These are phyloP conservation scores for Aspergillus vadensis DNA, from an alignment of 2,329 filamentous ascomycete species.

Conservation along the genomic window DNA sequence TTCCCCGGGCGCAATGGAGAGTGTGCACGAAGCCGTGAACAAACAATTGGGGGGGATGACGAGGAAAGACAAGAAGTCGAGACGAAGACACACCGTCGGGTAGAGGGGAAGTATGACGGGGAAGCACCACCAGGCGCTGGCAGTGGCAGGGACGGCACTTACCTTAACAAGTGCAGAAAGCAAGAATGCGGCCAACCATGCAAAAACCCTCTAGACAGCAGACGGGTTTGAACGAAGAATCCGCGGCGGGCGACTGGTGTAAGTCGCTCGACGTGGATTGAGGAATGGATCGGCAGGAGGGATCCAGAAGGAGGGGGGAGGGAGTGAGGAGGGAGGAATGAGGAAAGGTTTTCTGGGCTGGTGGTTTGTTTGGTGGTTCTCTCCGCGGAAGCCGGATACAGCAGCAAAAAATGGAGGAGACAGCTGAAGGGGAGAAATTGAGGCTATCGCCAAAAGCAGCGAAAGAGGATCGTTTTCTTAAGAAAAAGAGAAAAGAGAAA, in stretches of 20 bases:
- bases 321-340: constrained; percentile 5
- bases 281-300: constrained; percentile 44
- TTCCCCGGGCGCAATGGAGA: constrained; percentile 3
- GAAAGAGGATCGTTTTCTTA: not conserved
- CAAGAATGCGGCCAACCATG: constrained; percentile 27
- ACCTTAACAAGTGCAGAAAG: constrained; percentile 17
- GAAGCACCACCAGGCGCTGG: constrained; percentile 3
- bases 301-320: constrained; percentile 22
- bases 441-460: constrained; percentile 7
- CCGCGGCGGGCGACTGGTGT: constrained; percentile 12
- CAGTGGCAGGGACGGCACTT: constrained; percentile 6
- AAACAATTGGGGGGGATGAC: not conserved
- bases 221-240: not conserved
- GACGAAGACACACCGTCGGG: constrained; percentile 7
- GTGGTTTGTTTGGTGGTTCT: not conserved
- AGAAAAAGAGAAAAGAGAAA: constrained; percentile 3
- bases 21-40: not conserved
- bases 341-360: not conserved
- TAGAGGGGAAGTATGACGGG: constrained; percentile 9
- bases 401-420: not conserved
- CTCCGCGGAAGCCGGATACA: not conserved
- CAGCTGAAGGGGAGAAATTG: not conserved
- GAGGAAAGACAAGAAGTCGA: constrained; percentile 10
- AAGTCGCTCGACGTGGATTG: constrained; percentile 15
- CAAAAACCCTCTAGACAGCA: constrained; percentile 5